These are phyloP conservation scores for Sphaerobolus stellatus DNA, from an alignment of 1,284 basidiomycete species.

Conservation along the genomic window DNA sequence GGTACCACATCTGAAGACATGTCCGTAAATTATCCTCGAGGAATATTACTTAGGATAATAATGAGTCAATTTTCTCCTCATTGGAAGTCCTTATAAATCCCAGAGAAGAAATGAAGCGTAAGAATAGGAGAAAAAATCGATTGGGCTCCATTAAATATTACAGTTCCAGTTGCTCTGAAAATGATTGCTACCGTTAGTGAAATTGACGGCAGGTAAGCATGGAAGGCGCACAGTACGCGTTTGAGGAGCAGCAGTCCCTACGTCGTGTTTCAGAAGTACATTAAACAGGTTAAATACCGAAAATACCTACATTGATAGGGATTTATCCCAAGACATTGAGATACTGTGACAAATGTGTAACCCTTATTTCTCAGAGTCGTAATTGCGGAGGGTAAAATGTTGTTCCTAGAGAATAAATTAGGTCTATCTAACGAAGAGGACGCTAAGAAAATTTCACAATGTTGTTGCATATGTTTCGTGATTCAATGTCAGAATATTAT, in stretches of 20 bases:
- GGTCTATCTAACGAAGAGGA: neutral
- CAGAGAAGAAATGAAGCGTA: too few relatives aligned
- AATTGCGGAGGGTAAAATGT: conserved; percentile 7
- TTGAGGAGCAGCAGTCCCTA: neutral
- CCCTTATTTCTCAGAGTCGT: neutral
- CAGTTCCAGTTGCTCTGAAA: conserved; percentile 6
- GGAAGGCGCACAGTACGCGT: neutral
- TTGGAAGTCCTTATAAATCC: too few relatives aligned
- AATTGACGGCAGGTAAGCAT: too few relatives aligned
- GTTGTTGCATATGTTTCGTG: conserved; percentile 44
- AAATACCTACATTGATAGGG: conserved; percentile 3
- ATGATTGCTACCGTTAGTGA: neutral
- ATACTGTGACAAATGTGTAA: conserved; percentile 10
- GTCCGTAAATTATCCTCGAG: too few relatives aligned
- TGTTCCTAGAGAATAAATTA: neutral
- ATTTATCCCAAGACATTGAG: conserved; percentile 9
- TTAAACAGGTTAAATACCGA: neutral
- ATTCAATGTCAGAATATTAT: conserved; percentile 43
- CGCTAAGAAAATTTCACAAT: conserved; percentile 25
- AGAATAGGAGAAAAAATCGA: too few relatives aligned
- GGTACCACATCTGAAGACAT: too few relatives aligned
- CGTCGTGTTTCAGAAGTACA: neutral
- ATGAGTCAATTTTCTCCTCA: too few relatives aligned
- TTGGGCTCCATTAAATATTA: conserved; percentile 2
- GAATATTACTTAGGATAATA: too few relatives aligned